Percentiles rank a stretch among this genome's conserved stretches.
phyloP scores from a whole-genome alignment of 1,284 basidiomycete genomes.

The Microbotryum silenes-acaulis region DNA sequence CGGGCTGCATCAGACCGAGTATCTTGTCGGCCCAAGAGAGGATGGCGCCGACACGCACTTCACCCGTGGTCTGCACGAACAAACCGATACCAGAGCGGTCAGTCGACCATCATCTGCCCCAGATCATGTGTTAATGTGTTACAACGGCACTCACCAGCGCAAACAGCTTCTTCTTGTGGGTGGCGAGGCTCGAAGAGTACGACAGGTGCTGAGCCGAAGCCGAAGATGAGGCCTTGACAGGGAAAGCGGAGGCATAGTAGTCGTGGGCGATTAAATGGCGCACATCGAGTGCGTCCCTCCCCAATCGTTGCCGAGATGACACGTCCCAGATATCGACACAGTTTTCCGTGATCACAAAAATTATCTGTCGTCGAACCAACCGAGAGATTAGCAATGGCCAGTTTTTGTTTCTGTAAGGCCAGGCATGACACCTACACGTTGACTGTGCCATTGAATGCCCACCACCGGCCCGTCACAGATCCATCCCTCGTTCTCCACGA shows the following conservation, averaged over 20 bases:
- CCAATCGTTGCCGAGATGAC: slow-evolving; percentile 40
- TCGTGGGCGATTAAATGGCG: slow-evolving; percentile 38
- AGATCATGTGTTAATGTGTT: not conserved
- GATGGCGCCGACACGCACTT: slow-evolving; percentile 73
- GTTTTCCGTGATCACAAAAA: slow-evolving; percentile 49
- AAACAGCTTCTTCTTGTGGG: slow-evolving; percentile 87
- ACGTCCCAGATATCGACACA: slow-evolving; percentile 66
- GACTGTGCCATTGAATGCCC: slow-evolving; percentile 47
- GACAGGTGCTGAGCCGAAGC: not conserved
- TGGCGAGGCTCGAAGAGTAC: slow-evolving; percentile 52
- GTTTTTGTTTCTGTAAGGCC: not conserved
- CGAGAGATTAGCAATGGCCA: not conserved
- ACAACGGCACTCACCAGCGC: slow-evolving; percentile 57
- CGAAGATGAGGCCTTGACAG: slow-evolving; percentile 1
- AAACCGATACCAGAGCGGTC: not conserved
- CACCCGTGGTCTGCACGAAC: slow-evolving; percentile 41
- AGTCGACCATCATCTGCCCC: not conserved
- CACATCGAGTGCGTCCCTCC: slow-evolving; percentile 39
- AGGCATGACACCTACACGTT: slow-evolving; percentile 38
- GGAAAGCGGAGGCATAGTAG: slow-evolving; percentile 28
- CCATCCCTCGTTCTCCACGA: slow-evolving; percentile 40
- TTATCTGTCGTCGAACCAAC: slow-evolving; percentile 36
- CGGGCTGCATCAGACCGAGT: slow-evolving; percentile 69
- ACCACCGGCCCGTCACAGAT: slow-evolving; percentile 40
- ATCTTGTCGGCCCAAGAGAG: slow-evolving; percentile 94